phyloP scores from a whole-genome alignment of 2,329 filamentous ascomycete genomes.

The Colletotrichum eremochloae region DNA sequence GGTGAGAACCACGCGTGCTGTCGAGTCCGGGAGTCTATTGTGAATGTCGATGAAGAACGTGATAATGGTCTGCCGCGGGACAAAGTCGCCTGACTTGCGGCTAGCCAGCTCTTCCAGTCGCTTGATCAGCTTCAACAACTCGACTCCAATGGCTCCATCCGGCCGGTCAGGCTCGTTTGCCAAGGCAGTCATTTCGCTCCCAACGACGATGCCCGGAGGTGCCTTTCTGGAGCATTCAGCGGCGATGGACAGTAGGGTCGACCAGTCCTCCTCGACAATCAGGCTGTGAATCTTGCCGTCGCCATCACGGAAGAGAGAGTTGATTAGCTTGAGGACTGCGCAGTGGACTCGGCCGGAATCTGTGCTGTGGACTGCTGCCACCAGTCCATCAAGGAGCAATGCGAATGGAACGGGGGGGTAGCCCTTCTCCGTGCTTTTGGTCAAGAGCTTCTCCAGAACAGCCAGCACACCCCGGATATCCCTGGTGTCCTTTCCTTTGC shows the following conservation, averaged over 20 bases:
- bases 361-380: slow-evolving; percentile 61
- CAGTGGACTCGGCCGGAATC: slow-evolving; percentile 60
- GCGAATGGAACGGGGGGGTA: slow-evolving; percentile 72
- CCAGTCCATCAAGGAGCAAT: slow-evolving; percentile 69
- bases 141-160: slow-evolving; percentile 56
- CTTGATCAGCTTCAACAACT: slow-evolving; percentile 60
- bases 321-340: slow-evolving; percentile 65
- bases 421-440: slow-evolving; percentile 69
- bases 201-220: slow-evolving; percentile 21
- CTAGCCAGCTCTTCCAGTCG: slow-evolving; percentile 64
- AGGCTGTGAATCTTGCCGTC: slow-evolving; percentile 67
- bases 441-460: slow-evolving; percentile 73
- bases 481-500: slow-evolving; percentile 65
- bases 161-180: slow-evolving; percentile 48
- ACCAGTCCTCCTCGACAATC: slow-evolving; percentile 76
- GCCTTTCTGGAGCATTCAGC: slow-evolving; percentile 63
- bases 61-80: slow-evolving; percentile 76
- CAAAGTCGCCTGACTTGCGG: slow-evolving; percentile 64
- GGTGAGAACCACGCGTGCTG: slow-evolving; percentile 73
- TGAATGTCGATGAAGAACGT: slow-evolving; percentile 75
- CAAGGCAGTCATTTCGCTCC: slow-evolving; percentile 42
- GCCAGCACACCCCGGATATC: slow-evolving; percentile 74
- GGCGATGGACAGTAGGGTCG: slow-evolving; percentile 70
- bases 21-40: slow-evolving; percentile 72
- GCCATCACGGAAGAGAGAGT: slow-evolving; percentile 67